These are phyloP conservation scores for Nemania sp. DNA, from an alignment of 2,329 filamentous ascomycete genomes.

Conservation along the genomic window DNA sequence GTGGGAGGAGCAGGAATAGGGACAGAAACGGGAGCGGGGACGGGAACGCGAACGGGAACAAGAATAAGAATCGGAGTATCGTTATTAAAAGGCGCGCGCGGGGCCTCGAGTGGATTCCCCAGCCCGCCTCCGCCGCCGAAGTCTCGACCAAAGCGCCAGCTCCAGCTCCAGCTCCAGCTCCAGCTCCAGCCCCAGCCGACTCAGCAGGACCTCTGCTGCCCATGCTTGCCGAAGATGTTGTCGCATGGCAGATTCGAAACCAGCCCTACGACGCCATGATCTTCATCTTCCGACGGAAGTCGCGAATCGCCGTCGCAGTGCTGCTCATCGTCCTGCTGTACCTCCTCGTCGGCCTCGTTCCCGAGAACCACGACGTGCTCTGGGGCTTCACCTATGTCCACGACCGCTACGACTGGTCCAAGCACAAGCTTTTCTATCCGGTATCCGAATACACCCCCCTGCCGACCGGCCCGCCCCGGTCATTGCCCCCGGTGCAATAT, in stretches of 20 bases:
- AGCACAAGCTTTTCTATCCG: conserved; percentile 33
- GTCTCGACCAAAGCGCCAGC: neutral
- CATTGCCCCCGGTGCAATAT: conserved; percentile 38
- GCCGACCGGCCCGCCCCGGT: conserved; percentile 33
- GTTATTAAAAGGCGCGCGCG: neutral
- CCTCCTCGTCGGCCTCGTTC: conserved; percentile 37
- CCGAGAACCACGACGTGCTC: conserved; percentile 32
- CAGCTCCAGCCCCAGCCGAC: neutral
- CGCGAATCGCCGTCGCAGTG: conserved; percentile 29
- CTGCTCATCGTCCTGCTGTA: conserved; percentile 32
- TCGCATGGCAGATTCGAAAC: conserved; percentile 35
- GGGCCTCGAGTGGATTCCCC: neutral
- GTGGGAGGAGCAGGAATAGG: neutral
- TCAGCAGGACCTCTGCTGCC: conserved; percentile 21
- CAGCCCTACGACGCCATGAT: conserved; percentile 33
- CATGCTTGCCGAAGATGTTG: conserved; percentile 40
- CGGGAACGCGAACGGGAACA: neutral
- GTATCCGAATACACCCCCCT: conserved; percentile 36
- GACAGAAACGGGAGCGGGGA: neutral
- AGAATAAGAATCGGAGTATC: too few relatives aligned
- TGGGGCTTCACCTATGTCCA: conserved; percentile 38
- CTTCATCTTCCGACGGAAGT: conserved; percentile 35
- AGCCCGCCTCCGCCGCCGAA: neutral
- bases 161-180: too few relatives aligned
- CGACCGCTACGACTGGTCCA: conserved; percentile 40